Evolutionary conservation across 2,329 filamentous ascomycete species (phyloP).

Genomic region (Neoarthrinium moseri): DNA sequence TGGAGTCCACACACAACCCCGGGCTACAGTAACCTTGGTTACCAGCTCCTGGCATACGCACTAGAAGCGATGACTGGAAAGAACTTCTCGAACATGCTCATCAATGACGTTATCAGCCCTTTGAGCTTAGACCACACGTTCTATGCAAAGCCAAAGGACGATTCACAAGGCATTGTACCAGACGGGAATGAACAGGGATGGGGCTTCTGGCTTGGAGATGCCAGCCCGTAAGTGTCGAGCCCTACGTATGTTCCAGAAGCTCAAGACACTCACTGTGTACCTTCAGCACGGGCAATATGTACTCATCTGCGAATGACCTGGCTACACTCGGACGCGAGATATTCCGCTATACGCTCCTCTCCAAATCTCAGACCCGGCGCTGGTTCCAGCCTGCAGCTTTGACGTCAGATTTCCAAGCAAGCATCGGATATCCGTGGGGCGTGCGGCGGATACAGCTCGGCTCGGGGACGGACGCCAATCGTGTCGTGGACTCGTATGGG

Average conservation of each 20-base stretch:
- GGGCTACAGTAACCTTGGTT: slow-evolving; percentile 25
- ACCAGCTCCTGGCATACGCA: slow-evolving; percentile 26
- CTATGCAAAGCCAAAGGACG: slow-evolving; percentile 19
- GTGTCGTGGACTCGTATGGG: slow-evolving; percentile 26
- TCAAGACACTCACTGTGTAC: background rate
- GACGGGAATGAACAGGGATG: slow-evolving; percentile 22
- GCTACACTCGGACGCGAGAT: slow-evolving; percentile 41
- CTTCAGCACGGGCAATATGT: slow-evolving; percentile 40
- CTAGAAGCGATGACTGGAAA: slow-evolving; percentile 23
- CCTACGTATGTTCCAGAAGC: background rate
- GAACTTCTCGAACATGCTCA: slow-evolving; percentile 20
- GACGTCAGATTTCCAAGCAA: slow-evolving; percentile 34
- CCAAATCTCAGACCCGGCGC: slow-evolving; percentile 33
- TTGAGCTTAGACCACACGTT: slow-evolving; percentile 21
- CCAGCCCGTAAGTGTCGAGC: slow-evolving; percentile 32
- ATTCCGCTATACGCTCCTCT: slow-evolving; percentile 34
- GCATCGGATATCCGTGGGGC: slow-evolving; percentile 44
- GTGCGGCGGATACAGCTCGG: slow-evolving; percentile 32
- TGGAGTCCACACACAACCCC: slow-evolving; percentile 22
- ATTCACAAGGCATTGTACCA: slow-evolving; percentile 19
- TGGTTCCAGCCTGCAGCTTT: slow-evolving; percentile 42
- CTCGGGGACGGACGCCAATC: slow-evolving; percentile 13
- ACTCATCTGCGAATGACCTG: slow-evolving; percentile 40
- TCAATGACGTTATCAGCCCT: slow-evolving; percentile 18
- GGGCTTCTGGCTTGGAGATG: slow-evolving; percentile 35